Base-by-base conservation (phyloP, 1,284 basidiomycete species). In the Pseudozyma sp. region DNA sequence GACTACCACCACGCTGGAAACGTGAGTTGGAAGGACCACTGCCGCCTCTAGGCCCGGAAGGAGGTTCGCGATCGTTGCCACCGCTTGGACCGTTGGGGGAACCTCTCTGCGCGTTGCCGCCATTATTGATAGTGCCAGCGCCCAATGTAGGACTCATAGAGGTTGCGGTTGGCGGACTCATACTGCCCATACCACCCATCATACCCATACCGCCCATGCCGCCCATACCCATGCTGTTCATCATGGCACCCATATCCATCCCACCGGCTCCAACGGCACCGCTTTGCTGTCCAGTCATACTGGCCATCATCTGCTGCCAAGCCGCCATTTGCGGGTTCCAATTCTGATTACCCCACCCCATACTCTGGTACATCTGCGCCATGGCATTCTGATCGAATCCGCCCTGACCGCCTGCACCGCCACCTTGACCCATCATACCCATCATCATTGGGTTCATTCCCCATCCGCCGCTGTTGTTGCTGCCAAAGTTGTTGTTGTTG, bases 331-430 rank as follows among this genome's bases (percentile, higher is more conserved):
- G 25, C 44, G 83, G 83, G 56, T 84, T 84, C 80, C 78, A 85
- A 31, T 69, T 75, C 44, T 61, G 66, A 50, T 54, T 59, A 19
- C 82, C 75, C 79, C 80, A 87, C 77, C 87, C 86, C 86, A 88
- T 88, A 67, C 86, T 87, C 82, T 87, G 86, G 76, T 88, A 88
- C 86, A 88, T 87, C 82, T 87, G 86, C 12, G 87, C 86, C 87
- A 89, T 87, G 11, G 87, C 87, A 47, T 85, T 82, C 3, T 86
- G 86, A 73, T 88, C 87, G 65, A 88, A 88, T 1, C 63, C 76
- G 49, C 67, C 70, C 3, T 51, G 70, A 0, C 49, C 58, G 16
- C 60, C 10, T 55, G 43, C 14, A 54, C 45, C 45, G 10, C 19
- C 45, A 18, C 19, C 21, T 25, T 47, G 45, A 25, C 45, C 45